A percentile compares a stretch with the other conserved stretches of the same genome.
phyloP scores from a whole-genome alignment of 306 rosid genomes.

The Cicer cuneatum region DNA sequence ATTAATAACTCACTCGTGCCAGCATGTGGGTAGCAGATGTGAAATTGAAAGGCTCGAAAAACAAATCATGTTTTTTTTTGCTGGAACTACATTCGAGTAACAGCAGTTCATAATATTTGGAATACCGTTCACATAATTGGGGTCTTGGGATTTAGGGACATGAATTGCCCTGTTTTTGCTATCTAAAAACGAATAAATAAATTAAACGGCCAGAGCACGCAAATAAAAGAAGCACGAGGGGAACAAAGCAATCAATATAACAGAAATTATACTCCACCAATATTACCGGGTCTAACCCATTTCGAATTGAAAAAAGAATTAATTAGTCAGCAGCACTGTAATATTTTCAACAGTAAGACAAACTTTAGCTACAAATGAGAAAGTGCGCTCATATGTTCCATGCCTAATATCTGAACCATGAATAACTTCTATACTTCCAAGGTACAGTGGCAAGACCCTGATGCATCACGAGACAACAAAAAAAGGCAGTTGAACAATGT shows the following conservation, averaged over 20 bases:
- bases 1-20: neutral
- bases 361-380: conserved; percentile 38
- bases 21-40: conserved; percentile 36
- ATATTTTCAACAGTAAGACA: neutral
- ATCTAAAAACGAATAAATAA: neutral
- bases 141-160: neutral
- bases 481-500: neutral
- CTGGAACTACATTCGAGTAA: neutral
- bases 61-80: neutral
- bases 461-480: conserved; percentile 39
- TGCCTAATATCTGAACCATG: neutral
- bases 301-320: neutral
- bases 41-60: conserved; percentile 20
- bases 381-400: conserved; percentile 17
- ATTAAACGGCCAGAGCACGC: neutral
- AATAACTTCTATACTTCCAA: conserved; percentile 12
- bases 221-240: neutral
- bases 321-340: conserved; percentile 5
- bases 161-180: neutral
- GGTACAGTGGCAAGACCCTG: conserved; percentile 33
- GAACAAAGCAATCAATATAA: neutral
- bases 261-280: neutral
- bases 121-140: neutral
- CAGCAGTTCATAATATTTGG: neutral
- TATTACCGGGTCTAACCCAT: conserved; percentile 8